Conservation (phyloP, 805 yeast genomes). For the Sugiyamaella qingdaonensis region DNA sequence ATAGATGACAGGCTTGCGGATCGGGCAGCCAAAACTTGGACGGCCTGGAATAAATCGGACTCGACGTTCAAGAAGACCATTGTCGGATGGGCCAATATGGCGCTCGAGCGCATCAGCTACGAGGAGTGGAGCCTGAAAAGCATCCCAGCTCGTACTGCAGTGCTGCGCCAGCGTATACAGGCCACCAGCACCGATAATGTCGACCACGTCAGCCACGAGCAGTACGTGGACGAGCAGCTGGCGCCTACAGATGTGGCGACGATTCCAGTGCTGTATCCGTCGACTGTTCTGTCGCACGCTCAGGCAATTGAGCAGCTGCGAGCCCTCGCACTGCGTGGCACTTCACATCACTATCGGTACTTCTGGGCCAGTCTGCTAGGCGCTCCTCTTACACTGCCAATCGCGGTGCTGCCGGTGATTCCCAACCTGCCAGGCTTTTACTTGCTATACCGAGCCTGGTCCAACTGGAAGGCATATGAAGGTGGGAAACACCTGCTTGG, state of each 20-base stretch:
- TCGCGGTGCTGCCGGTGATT: slow-evolving; percentile 75
- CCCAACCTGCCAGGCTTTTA: slow-evolving; percentile 94
- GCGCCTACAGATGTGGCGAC: slow-evolving; percentile 22
- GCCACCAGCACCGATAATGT: slow-evolving; percentile 24
- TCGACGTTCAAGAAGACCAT: slow-evolving; percentile 54
- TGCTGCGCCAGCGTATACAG: slow-evolving; percentile 47
- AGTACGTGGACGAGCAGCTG: slow-evolving; percentile 14
- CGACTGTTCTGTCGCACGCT: slow-evolving; percentile 30
- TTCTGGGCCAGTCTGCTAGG: slow-evolving; percentile 51
- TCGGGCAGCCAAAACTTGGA: slow-evolving; percentile 61
- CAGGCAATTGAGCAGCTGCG: slow-evolving; percentile 39
- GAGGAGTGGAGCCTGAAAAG: slow-evolving; percentile 71
- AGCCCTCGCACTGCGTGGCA: slow-evolving; percentile 42
- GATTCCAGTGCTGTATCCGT: slow-evolving; percentile 47
- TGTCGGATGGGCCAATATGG: slow-evolving; percentile 47
- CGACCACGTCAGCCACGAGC: slow-evolving; percentile 14
- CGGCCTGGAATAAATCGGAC: slow-evolving; percentile 51
- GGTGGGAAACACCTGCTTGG: slow-evolving; percentile 68
- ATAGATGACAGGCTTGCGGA: slow-evolving; percentile 41
- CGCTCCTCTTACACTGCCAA: slow-evolving; percentile 74
- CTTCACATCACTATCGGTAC: slow-evolving; percentile 51
- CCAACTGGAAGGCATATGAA: slow-evolving; percentile 71
- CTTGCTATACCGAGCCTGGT: slow-evolving; percentile 72
- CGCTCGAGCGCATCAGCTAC: slow-evolving; percentile 68
- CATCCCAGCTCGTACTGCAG: slow-evolving; percentile 63